A percentile compares a stretch with the other conserved stretches of the same genome.
phyloP scores from a whole-genome alignment of 352 stramenopile genomes.

The Phytophthora sansomeana region DNA sequence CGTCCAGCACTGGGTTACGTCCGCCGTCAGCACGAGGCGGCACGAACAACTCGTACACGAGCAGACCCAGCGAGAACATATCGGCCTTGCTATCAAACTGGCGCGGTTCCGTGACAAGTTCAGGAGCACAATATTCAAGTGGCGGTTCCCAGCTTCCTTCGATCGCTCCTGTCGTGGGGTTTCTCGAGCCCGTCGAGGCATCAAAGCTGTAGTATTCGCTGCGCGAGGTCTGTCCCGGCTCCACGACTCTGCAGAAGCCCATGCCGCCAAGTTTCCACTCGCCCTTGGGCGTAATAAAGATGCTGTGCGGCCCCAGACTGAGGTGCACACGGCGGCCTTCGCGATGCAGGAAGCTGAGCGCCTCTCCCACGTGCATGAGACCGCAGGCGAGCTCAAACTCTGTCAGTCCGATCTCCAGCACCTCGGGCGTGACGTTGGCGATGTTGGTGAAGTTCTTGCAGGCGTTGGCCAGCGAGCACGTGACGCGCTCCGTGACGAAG shows the following conservation, averaged over 20 bases:
- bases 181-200: conserved; percentile 56
- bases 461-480: conserved; percentile 91
- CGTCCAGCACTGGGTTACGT: conserved; percentile 83
- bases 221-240: conserved; percentile 81
- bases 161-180: conserved; percentile 55
- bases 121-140: conserved; percentile 88
- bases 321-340: conserved; percentile 90
- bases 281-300: conserved; percentile 93
- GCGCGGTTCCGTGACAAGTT: conserved; percentile 84
- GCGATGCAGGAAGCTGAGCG: conserved; percentile 92
- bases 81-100: conserved; percentile 84
- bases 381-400: conserved; percentile 90
- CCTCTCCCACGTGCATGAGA: conserved; percentile 90
- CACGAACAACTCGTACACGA: conserved; percentile 90
- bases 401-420: conserved; percentile 88
- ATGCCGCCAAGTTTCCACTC: conserved; percentile 93
- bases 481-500: conserved; percentile 92
- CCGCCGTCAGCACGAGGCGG: conserved; percentile 78
- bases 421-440: conserved; percentile 84
- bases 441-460: conserved; percentile 92
- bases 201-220: conserved; percentile 87
- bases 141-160: conserved; percentile 84
- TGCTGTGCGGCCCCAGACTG: conserved; percentile 84
- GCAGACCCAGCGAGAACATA: conserved; percentile 88
- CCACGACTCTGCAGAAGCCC: conserved; percentile 88